Conservation (phyloP, 495 filamentous ascomycete genomes). For the Terfezia boudieri region DNA sequence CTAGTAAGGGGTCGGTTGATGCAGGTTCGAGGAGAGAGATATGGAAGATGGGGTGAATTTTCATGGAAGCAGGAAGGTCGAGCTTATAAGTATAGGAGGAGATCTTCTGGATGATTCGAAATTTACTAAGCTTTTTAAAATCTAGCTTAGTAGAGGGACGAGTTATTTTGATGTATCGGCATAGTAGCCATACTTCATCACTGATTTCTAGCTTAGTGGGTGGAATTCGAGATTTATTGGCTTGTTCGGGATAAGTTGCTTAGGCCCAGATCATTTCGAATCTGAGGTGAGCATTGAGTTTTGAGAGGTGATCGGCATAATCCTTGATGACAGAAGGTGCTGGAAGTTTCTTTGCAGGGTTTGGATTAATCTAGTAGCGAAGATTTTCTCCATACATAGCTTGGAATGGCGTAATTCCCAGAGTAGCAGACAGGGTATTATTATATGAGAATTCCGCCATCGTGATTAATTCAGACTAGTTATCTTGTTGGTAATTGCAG, state of each 20-base stretch:
- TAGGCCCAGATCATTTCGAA: neutral
- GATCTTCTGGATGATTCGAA: too few species aligned
- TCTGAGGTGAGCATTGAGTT: too few species aligned
- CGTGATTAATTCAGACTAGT: too few species aligned
- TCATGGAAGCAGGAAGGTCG: neutral
- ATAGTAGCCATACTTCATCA: neutral
- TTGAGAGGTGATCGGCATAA: too few species aligned
- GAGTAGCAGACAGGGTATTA: too few species aligned
- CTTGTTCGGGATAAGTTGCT: neutral
- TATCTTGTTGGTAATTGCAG: neutral
- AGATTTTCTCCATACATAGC: too few species aligned
- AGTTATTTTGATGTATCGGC: neutral
- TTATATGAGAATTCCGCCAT: too few species aligned
- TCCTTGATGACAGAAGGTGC: neutral
- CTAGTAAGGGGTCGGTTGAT: too few species aligned
- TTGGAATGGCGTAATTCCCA: too few species aligned
- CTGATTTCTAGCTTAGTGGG: neutral
- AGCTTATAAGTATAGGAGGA: neutral
- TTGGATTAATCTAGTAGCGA: neutral
- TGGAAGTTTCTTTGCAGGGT: neutral
- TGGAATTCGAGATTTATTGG: neutral
- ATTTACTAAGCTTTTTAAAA: too few species aligned
- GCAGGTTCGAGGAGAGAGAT: neutral
- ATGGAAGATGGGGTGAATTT: neutral
- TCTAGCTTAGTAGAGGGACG: neutral